These are phyloP conservation scores for Begonia peltatifolia DNA, from an alignment of 306 rosid genomes.

Conservation along the genomic window DNA sequence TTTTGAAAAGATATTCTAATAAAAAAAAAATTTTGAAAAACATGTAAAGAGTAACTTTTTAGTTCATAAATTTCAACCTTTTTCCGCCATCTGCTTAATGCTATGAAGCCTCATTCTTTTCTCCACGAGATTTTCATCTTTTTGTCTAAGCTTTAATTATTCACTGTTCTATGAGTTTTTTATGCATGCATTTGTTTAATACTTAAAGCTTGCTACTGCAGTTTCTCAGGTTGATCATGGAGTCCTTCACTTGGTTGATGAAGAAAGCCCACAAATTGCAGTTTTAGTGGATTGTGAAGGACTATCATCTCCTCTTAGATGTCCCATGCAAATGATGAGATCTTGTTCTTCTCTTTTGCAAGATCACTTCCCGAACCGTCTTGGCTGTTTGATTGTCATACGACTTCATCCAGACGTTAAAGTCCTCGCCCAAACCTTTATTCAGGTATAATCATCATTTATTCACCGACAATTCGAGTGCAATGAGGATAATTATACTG, in stretches of 20 bases:
- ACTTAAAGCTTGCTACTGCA: slow-evolving; percentile 32
- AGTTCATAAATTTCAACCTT: slow-evolving; percentile 3
- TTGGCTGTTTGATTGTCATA: slow-evolving; percentile 72
- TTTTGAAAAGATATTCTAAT: too few relatives aligned
- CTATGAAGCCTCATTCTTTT: too few relatives aligned
- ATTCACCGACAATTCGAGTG: neutral
- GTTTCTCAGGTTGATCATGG: slow-evolving; percentile 94
- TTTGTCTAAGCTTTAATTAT: slow-evolving; percentile 3
- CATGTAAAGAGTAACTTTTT: neutral
- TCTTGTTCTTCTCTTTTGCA: slow-evolving; percentile 77
- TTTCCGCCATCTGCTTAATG: too few relatives aligned
- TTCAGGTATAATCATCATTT: slow-evolving; percentile 40
- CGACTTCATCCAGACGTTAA: slow-evolving; percentile 84
- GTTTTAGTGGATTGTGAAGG: slow-evolving; percentile 96
- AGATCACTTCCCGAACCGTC: slow-evolving; percentile 91
- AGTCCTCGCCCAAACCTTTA: slow-evolving; percentile 68
- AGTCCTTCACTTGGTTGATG: slow-evolving; percentile 49
- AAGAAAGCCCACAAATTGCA: slow-evolving; percentile 55
- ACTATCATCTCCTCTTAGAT: slow-evolving; percentile 67
- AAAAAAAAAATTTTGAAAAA: too few relatives aligned
- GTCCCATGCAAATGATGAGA: slow-evolving; percentile 81
- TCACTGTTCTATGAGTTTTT: slow-evolving; percentile 6
- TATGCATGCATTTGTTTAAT: neutral
- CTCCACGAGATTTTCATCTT: neutral
- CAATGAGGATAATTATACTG: too few relatives aligned